Conservation (phyloP, 257 asterid species). For the Gentiana straminea region DNA sequence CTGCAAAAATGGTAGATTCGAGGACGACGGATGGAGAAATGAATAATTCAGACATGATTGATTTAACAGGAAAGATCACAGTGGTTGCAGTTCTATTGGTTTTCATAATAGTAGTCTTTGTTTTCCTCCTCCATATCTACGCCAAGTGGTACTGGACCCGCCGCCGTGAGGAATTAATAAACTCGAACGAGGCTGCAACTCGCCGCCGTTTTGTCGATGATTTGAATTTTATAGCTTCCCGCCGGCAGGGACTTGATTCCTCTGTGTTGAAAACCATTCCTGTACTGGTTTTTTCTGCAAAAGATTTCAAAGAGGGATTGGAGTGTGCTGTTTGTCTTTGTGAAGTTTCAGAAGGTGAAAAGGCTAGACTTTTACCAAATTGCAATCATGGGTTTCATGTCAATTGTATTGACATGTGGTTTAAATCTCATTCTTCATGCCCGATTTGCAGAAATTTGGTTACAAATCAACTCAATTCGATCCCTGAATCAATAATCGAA, state of each 20-base stretch:
- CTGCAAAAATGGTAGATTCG: slow-evolving; percentile 30
- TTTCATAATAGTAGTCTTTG: slow-evolving; percentile 41
- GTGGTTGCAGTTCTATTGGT: slow-evolving; percentile 46
- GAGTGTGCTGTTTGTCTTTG: slow-evolving; percentile 82
- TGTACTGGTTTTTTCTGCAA: slow-evolving; percentile 25
- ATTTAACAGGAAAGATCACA: slow-evolving; percentile 62
- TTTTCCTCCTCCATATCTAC: slow-evolving; percentile 59
- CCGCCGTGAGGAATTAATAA: slow-evolving; percentile 29
- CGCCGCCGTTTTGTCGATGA: slow-evolving; percentile 60
- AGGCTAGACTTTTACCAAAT: slow-evolving; percentile 57
- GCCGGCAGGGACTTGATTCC: slow-evolving; percentile 53
- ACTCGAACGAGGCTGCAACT: slow-evolving; percentile 4
- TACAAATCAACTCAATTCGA: slow-evolving; percentile 11
- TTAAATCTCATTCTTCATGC: slow-evolving; percentile 80
- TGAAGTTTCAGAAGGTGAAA: slow-evolving; percentile 61
- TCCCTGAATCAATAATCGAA: not conserved
- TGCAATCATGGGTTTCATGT: slow-evolving; percentile 87
- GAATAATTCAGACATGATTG: slow-evolving; percentile 34
- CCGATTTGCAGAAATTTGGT: slow-evolving; percentile 71
- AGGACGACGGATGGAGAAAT: slow-evolving; percentile 10
- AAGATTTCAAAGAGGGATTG: slow-evolving; percentile 43
- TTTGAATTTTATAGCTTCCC: slow-evolving; percentile 11
- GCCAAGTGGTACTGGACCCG: slow-evolving; percentile 72
- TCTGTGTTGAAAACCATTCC: slow-evolving; percentile 55
- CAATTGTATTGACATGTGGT: slow-evolving; percentile 95